Conservation (phyloP, 352 stramenopile genomes). For the Pythium dissotocum region DNA sequence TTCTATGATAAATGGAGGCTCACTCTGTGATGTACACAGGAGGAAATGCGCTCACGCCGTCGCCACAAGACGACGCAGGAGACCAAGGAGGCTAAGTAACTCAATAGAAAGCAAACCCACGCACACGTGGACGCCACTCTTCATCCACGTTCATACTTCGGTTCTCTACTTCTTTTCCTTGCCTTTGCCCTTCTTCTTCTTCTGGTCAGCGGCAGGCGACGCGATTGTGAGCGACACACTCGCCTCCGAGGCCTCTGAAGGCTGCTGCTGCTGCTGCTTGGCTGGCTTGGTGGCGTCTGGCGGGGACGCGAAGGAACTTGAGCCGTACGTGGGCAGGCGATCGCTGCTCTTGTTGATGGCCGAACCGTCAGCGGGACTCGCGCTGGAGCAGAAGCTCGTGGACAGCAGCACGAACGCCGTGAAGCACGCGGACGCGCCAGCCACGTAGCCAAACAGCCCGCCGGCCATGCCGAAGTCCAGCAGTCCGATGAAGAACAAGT, state of each 20-base stretch:
- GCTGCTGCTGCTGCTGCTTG: neutral
- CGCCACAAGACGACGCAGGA: neutral
- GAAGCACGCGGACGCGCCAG: conserved; percentile 29
- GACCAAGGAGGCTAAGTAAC: conserved; percentile 17
- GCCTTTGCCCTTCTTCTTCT: conserved; percentile 16
- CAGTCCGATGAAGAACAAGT: conserved; percentile 41
- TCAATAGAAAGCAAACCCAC: neutral
- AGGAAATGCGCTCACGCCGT: conserved; percentile 32
- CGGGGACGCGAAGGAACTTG: conserved; percentile 14
- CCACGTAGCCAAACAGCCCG: conserved; percentile 28
- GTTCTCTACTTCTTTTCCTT: conserved; percentile 19
- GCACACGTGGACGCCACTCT: neutral
- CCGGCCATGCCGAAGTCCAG: conserved; percentile 40
- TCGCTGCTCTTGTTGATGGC: conserved; percentile 11
- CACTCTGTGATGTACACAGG: conserved; percentile 9
- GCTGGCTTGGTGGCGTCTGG: conserved; percentile 7
- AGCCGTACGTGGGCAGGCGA: conserved; percentile 27
- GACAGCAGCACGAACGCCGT: conserved; percentile 24
- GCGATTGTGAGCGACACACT: neutral
- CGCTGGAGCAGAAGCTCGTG: conserved; percentile 18
- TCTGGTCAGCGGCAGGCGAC: neutral
- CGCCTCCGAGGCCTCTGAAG: neutral
- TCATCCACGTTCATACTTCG: neutral
- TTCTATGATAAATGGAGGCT: too few species aligned
- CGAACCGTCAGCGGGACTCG: neutral